Evolutionary conservation across 2,329 filamentous ascomycete genomes (phyloP).

Genomic region (Diaporthe capsici): DNA sequence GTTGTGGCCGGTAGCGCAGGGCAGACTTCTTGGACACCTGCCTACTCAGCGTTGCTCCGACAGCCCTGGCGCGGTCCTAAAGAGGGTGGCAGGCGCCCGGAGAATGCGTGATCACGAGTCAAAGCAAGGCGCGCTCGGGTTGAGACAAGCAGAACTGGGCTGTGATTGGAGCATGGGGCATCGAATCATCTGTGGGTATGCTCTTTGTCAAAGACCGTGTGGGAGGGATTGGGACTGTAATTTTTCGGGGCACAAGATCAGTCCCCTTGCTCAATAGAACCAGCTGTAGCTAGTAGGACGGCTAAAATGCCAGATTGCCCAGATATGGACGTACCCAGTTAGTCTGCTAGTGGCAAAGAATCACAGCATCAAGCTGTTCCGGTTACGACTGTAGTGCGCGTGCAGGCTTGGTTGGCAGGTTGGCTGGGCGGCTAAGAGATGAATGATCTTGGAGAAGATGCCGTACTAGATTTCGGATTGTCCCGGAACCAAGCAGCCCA

Average conservation of each 20-base stretch:
- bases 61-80: not conserved
- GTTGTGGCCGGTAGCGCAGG: not conserved
- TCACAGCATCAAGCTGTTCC: conserved; percentile 2
- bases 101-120: not conserved
- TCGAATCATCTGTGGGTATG: not conserved
- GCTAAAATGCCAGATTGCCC: not conserved
- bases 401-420: not conserved
- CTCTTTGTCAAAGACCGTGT: not conserved
- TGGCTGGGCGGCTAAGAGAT: conserved; percentile 9
- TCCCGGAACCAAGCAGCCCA: conserved; percentile 29
- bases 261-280: not conserved
- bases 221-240: not conserved
- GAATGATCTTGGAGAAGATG: not conserved
- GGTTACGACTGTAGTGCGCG: not conserved
- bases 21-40: not conserved
- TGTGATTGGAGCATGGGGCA: not conserved
- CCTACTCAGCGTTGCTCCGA: not conserved
- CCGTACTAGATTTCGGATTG: conserved; percentile 17
- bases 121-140: not conserved
- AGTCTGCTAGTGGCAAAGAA: not conserved
- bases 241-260: not conserved
- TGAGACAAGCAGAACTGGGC: not conserved
- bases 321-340: not conserved
- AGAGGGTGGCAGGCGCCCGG: not conserved
- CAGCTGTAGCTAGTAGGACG: conserved; percentile 1